These are phyloP conservation scores for Fraxinus platypoda DNA, from an alignment of 305 asterid species.

Conservation along the genomic window DNA sequence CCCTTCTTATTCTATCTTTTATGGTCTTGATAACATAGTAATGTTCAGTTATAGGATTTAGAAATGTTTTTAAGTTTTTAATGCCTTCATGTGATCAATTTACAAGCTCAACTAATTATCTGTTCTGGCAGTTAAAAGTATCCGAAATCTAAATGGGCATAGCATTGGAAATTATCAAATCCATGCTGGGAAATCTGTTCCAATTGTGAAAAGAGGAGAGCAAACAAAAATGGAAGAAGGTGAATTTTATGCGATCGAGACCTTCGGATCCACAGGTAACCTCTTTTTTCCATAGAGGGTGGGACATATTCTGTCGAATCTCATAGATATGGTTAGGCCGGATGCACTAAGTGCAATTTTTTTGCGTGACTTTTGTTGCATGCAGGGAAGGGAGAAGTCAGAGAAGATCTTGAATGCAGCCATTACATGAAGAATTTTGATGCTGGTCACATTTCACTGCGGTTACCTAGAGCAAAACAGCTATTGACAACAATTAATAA, in stretches of 20 bases:
- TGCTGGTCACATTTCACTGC: slow-evolving; percentile 80
- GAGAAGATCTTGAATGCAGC: slow-evolving; percentile 99
- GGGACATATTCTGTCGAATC: background rate
- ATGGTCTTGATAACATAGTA: background rate
- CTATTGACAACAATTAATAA: slow-evolving; percentile 83
- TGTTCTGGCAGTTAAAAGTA: slow-evolving; percentile 76
- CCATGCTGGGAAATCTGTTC: slow-evolving; percentile 97
- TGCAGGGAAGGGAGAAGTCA: slow-evolving; percentile 85
- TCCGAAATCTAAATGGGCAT: slow-evolving; percentile 93
- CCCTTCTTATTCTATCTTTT: background rate
- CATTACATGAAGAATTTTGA: slow-evolving; percentile 98
- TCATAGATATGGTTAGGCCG: background rate
- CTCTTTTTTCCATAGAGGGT: background rate
- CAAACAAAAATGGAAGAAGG: slow-evolving; percentile 99
- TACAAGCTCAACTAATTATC: slow-evolving; percentile 20
- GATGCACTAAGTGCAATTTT: background rate
- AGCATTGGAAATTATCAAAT: slow-evolving; percentile 90
- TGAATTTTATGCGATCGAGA: slow-evolving; percentile 94
- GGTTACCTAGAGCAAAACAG: slow-evolving; percentile 90
- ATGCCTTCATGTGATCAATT: background rate
- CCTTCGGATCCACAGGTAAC: slow-evolving; percentile 95
- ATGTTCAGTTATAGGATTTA: background rate
- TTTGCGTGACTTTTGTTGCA: slow-evolving; percentile 16
- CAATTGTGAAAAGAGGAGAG: slow-evolving; percentile 96
- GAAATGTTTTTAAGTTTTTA: background rate